phyloP scores from a whole-genome alignment of 306 rosid species.

The Corylus avellana region DNA sequence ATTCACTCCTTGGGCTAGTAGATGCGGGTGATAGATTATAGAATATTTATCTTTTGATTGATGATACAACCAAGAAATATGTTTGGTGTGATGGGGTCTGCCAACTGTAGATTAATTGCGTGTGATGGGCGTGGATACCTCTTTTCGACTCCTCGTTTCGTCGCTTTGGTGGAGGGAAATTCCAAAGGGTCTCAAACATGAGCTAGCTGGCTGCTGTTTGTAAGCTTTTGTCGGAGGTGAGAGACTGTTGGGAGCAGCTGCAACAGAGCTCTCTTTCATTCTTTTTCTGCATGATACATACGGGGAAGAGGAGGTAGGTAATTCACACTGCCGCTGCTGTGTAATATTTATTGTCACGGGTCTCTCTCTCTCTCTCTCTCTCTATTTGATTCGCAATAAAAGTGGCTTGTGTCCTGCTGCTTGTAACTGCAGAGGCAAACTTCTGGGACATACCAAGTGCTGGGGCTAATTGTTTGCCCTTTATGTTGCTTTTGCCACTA shows the following conservation, averaged over 20 bases:
- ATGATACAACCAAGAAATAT: neutral
- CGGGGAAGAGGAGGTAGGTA: conserved; percentile 16
- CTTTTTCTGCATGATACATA: conserved; percentile 13
- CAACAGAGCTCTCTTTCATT: conserved; percentile 5
- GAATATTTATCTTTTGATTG: neutral
- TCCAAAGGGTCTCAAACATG: neutral
- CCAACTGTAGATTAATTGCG: conserved; percentile 27
- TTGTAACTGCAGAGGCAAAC: conserved; percentile 17
- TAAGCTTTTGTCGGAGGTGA: neutral
- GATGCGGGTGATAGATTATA: neutral
- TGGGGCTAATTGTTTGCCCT: neutral
- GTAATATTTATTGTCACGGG: conserved; percentile 13
- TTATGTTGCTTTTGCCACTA: neutral
- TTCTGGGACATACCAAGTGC: neutral
- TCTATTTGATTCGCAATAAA: conserved; percentile 19
- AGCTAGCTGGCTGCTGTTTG: conserved; percentile 19
- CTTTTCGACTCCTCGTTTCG: neutral
- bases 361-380: neutral
- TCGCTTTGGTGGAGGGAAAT: neutral
- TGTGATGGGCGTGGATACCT: conserved; percentile 8
- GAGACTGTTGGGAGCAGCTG: conserved; percentile 23
- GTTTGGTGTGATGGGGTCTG: conserved; percentile 15
- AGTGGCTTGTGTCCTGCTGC: conserved; percentile 23
- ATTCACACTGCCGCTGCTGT: conserved; percentile 17
- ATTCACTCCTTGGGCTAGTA: neutral